Conservation (phyloP, 1,284 basidiomycete genomes). For the Fomitopsis betulina region DNA sequence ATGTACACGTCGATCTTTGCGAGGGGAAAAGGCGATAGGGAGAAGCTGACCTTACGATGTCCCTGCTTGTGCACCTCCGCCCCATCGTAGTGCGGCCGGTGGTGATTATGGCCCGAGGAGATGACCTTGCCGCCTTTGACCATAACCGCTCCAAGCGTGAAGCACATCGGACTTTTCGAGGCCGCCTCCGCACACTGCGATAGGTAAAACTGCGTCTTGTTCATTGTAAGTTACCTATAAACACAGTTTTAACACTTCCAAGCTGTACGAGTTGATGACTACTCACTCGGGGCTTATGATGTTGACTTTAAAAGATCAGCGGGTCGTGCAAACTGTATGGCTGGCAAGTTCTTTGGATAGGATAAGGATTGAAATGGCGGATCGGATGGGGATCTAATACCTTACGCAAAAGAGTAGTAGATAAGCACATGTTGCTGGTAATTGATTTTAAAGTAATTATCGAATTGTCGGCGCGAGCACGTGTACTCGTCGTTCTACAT, state of each 20-base stretch:
- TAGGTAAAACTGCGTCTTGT: conserved; percentile 49
- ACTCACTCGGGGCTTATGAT: no score
- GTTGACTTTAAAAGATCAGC: no score
- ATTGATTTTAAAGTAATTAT: no score
- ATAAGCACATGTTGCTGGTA: no score
- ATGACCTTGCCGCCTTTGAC: conserved; percentile 57
- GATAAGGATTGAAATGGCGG: no score
- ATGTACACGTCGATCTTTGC: neutral
- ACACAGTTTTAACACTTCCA: no score
- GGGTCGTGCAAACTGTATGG: neutral
- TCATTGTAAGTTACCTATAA: conserved; percentile 27
- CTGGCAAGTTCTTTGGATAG: neutral
- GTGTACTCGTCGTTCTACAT: no score
- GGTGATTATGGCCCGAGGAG: conserved; percentile 50
- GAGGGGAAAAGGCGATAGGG: neutral
- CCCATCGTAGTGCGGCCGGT: conserved; percentile 50
- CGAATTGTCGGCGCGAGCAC: no score
- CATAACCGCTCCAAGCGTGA: conserved; percentile 50
- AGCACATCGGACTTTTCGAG: conserved; percentile 49
- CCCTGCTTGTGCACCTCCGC: conserved; percentile 36
- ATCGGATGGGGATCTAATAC: no score
- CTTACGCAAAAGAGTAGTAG: no score
- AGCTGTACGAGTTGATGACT: no score
- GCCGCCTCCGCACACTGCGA: conserved; percentile 49
- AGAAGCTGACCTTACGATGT: conserved; percentile 32